These are phyloP conservation scores for Discostella stelligera DNA, from an alignment of 352 stramenopile genomes.

Conservation along the genomic window DNA sequence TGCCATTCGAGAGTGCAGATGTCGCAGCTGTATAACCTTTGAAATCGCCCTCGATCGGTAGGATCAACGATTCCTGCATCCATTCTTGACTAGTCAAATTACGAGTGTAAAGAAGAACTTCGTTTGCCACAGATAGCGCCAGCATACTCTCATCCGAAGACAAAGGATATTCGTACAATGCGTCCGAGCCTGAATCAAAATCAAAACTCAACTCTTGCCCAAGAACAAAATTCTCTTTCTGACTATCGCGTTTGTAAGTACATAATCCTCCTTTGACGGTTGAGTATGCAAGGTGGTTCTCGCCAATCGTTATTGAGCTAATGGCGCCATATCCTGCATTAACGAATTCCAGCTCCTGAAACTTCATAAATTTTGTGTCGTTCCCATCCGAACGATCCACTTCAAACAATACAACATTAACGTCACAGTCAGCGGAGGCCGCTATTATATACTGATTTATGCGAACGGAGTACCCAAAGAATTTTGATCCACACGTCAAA, in stretches of 20 bases:
- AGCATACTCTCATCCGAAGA: conserved; percentile 17
- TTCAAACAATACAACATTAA: conserved; percentile 32
- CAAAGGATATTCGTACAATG: conserved; percentile 30
- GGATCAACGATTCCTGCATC: conserved; percentile 15
- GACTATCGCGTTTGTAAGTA: conserved; percentile 6
- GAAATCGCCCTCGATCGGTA: conserved; percentile 19
- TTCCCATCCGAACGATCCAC: conserved; percentile 3
- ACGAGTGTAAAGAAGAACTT: conserved; percentile 25
- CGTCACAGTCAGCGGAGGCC: conserved; percentile 18
- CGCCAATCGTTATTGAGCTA: conserved; percentile 12
- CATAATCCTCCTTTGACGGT: conserved; percentile 26
- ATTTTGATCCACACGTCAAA: conserved; percentile 4
- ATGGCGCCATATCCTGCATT: conserved; percentile 10
- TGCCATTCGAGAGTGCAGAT: conserved; percentile 12
- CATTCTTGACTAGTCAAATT: conserved; percentile 15
- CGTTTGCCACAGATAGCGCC: conserved; percentile 14
- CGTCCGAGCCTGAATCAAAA: neutral
- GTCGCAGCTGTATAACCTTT: conserved; percentile 7
- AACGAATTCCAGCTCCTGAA: conserved; percentile 17
- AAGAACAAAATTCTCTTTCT: conserved; percentile 10
- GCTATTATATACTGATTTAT: conserved; percentile 17
- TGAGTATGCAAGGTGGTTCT: conserved; percentile 22
- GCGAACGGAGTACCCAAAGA: conserved; percentile 24
- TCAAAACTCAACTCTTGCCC: conserved; percentile 28
- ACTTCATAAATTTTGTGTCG: conserved; percentile 4